Evolutionary conservation across 177 flowering plant genomes (phyloP).

Genomic region (Vitis hybrid): DNA sequence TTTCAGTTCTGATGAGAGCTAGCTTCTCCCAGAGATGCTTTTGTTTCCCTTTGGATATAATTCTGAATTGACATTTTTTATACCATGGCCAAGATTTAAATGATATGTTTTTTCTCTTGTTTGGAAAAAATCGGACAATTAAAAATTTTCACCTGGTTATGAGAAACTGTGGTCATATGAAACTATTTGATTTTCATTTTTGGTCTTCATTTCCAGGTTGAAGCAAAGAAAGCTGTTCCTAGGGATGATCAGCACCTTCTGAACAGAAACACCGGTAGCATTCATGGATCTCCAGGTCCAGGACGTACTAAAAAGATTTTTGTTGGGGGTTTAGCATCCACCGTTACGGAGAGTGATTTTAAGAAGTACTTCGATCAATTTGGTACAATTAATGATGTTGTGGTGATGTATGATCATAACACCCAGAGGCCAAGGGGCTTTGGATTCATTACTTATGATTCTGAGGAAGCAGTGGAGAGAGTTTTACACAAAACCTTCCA

Average conservation of each 20-base stretch:
- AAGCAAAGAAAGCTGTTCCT: slow-evolving; percentile 90
- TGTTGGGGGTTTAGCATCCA: slow-evolving; percentile 83
- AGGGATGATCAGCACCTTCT: slow-evolving; percentile 72
- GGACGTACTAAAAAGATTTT: slow-evolving; percentile 77
- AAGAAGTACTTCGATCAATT: slow-evolving; percentile 79
- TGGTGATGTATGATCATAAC: slow-evolving; percentile 87
- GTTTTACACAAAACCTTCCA: slow-evolving; percentile 72
- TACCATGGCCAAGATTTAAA: not conserved
- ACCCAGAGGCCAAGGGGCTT: slow-evolving; percentile 89
- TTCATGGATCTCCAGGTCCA: slow-evolving; percentile 68
- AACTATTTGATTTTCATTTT: slow-evolving; percentile 4
- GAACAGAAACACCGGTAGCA: slow-evolving; percentile 40
- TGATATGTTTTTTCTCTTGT: not conserved
- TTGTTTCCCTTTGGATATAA: not conserved
- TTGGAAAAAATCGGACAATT: not conserved
- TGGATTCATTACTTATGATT: slow-evolving; percentile 77
- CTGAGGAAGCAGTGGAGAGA: slow-evolving; percentile 75
- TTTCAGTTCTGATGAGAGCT: not conserved
- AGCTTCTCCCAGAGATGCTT: too few relatives aligned
- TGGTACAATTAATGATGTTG: slow-evolving; percentile 77
- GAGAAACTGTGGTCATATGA: not conserved
- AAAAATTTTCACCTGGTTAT: not conserved
- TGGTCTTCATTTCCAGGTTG: slow-evolving; percentile 50
- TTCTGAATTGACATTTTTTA: not conserved
- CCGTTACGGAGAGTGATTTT: slow-evolving; percentile 75